Evolutionary conservation across 345 rosid genomes (phyloP), one percentile per base, ranked within the genome.

Genomic region (Syzygium aqueum): DNA sequence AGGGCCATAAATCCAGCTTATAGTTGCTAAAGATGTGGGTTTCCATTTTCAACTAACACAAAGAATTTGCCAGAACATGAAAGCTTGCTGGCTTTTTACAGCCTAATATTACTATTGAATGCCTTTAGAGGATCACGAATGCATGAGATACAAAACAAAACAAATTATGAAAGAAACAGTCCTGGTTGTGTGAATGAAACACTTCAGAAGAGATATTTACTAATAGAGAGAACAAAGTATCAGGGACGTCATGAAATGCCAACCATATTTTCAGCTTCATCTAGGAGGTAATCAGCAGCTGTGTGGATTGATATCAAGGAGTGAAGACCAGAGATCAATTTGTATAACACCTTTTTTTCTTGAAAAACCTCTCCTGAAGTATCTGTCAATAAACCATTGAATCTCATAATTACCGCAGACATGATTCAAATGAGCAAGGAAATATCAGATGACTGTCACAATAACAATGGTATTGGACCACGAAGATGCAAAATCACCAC

Each of bases 271-370:
- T 88, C 92, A 83, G 93, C 88, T 93, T 97, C 98, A 82, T 97
- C 99, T 84, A 96, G 95, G 85, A 97, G 92, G 92, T 95, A 97
- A 87, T 95, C 97, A 22, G 97, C 92, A 85, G 98, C 98, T 86
- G 95, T 94, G 87, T 96, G 99, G 89, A 94, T 88, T 11, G 99
- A 94, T 87, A 97, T 97, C 85, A 99, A 97, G 61, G 99, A 96
- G 90, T 97, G 99, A 89, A 96, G 96, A 86, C 99, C 99, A 87
- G 99, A 97, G 90, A 97, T 93, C 93, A 96, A 88, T 92, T 96
- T 96, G 94, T 97, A 96, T 87, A 97, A 88, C 84, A 95, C 92
- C 87, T 89, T 96, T 88, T 97, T 97, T 89, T 96, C 99, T 89
- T 92, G 98, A 89, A 98, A 96, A 27, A 90, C 86, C 84, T 92